Conservation (phyloP, 2,329 filamentous ascomycete species). For the Exophiala sp. region DNA sequence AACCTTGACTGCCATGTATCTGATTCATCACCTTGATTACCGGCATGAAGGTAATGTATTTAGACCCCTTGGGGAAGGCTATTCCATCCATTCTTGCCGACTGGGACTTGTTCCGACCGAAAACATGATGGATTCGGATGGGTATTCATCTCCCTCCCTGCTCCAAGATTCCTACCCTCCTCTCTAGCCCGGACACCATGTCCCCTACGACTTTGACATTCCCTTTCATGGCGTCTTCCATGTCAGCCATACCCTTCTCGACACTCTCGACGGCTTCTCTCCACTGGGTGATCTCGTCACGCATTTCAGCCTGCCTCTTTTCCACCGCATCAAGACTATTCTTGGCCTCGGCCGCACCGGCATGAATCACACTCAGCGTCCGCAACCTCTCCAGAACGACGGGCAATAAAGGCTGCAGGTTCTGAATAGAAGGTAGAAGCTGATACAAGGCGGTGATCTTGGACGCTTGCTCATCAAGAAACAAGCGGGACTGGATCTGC, state of each 20-base stretch:
- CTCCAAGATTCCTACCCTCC: constrained; percentile 48
- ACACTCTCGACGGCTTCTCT: constrained; percentile 71
- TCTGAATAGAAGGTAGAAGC: constrained; percentile 81
- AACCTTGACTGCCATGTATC: not conserved
- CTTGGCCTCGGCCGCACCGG: constrained; percentile 74
- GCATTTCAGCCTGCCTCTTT: constrained; percentile 72
- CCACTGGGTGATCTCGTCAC: constrained; percentile 79
- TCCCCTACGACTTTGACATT: constrained; percentile 82
- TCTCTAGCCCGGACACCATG: constrained; percentile 84
- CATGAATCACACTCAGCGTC: constrained; percentile 76
- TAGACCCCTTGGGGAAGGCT: no score
- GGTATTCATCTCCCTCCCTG: not conserved
- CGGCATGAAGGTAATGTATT: no score
- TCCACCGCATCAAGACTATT: constrained; percentile 73
- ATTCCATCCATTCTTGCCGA: no score
- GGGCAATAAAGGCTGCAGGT: constrained; percentile 74
- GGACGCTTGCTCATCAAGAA: constrained; percentile 61
- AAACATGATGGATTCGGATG: no score
- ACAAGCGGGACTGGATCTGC: constrained; percentile 35
- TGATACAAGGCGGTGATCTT: constrained; percentile 92
- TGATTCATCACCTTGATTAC: no score
- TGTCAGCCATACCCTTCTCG: constrained; percentile 65
- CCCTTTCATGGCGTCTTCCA: constrained; percentile 62
- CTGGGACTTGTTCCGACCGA: no score
- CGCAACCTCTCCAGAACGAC: constrained; percentile 77